Conservation (phyloP, 2,329 filamentous ascomycete species). For the Fusarium marasasianum region DNA sequence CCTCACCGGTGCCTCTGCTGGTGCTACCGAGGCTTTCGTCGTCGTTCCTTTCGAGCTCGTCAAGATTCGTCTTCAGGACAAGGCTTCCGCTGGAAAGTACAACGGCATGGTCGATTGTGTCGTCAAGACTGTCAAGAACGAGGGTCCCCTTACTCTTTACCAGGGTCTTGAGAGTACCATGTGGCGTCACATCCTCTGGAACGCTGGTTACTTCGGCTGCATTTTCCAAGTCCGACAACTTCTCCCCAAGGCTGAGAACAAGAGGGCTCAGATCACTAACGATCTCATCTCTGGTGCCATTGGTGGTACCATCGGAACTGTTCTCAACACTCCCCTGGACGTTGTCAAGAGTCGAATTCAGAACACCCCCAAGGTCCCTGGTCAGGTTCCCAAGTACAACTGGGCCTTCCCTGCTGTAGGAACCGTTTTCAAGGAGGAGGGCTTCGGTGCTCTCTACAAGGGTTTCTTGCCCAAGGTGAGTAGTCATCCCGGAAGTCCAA, state of each 20-base stretch:
- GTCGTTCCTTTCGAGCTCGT: slow-evolving; percentile 98
- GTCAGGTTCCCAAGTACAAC: slow-evolving; percentile 92
- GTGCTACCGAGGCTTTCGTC: slow-evolving; percentile 94
- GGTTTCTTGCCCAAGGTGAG: slow-evolving; percentile 96
- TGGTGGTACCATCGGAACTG: slow-evolving; percentile 88
- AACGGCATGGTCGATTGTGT: slow-evolving; percentile 83
- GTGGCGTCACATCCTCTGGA: slow-evolving; percentile 93
- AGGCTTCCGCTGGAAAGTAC: slow-evolving; percentile 89
- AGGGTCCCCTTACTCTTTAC: slow-evolving; percentile 90
- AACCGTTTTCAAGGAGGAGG: slow-evolving; percentile 92
- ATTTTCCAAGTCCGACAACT: slow-evolving; percentile 95
- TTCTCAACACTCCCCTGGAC: slow-evolving; percentile 95
- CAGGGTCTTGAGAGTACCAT: slow-evolving; percentile 96
- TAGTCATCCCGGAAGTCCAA: slow-evolving; percentile 49
- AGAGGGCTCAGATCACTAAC: slow-evolving; percentile 83
- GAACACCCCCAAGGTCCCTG: slow-evolving; percentile 87
- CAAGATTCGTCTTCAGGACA: slow-evolving; percentile 98
- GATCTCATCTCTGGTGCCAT: slow-evolving; percentile 87
- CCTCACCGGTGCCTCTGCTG: slow-evolving; percentile 92
- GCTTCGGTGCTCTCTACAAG: slow-evolving; percentile 93
- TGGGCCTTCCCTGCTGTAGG: slow-evolving; percentile 92
- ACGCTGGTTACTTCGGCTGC: slow-evolving; percentile 95
- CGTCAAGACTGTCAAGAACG: slow-evolving; percentile 81
- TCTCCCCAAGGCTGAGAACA: slow-evolving; percentile 82
- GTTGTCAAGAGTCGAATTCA: slow-evolving; percentile 99